A percentile compares a stretch with the other conserved stretches of the same genome.
phyloP scores from a whole-genome alignment of 768 basidiomycete species.

The Mycena rosella region DNA sequence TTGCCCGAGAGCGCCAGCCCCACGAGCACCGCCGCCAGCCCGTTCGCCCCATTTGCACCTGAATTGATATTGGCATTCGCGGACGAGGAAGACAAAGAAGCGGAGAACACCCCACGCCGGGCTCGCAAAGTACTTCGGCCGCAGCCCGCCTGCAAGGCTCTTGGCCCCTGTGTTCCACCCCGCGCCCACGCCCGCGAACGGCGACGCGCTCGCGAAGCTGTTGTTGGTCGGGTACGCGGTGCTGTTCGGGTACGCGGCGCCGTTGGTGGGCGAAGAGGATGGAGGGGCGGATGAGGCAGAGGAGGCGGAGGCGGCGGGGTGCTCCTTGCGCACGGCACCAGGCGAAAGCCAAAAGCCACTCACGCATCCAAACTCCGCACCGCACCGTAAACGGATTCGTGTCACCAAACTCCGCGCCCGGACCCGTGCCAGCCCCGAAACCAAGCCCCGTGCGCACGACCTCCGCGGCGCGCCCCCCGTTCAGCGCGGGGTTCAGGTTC shows the following conservation, averaged over 20 bases:
- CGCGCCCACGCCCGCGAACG: conserved; percentile 41
- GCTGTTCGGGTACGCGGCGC: conserved; percentile 2
- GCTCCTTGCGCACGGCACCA: conserved; percentile 41
- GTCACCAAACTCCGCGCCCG: conserved; percentile 71
- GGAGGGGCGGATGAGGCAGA: too few species aligned
- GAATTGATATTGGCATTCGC: conserved; percentile 53
- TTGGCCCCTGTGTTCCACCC: too few species aligned
- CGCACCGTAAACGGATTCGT: conserved; percentile 89
- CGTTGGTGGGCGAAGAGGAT: too few species aligned
- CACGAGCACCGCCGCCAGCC: conserved; percentile 26
- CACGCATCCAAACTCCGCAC: conserved; percentile 89
- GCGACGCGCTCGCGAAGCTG: conserved; percentile 30
- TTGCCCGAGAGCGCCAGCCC: conserved; percentile 61
- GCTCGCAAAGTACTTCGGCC: conserved; percentile 52
- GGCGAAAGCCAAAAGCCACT: conserved; percentile 44
- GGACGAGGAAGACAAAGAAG: conserved; percentile 28
- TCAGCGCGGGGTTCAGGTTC: conserved; percentile 85
- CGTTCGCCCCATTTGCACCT: conserved; percentile 37
- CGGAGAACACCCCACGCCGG: conserved; percentile 18
- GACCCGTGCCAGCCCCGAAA: conserved; percentile 22
- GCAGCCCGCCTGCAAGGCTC: conserved; percentile 57
- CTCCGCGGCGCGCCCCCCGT: conserved; percentile 44
- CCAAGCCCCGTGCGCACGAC: conserved; percentile 31
- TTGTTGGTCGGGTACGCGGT: conserved; percentile 4
- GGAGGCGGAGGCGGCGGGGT: conserved; percentile 33